Evolutionary conservation across 2,329 filamentous ascomycete species (phyloP).

Genomic region (Aspergillus neoniger): DNA sequence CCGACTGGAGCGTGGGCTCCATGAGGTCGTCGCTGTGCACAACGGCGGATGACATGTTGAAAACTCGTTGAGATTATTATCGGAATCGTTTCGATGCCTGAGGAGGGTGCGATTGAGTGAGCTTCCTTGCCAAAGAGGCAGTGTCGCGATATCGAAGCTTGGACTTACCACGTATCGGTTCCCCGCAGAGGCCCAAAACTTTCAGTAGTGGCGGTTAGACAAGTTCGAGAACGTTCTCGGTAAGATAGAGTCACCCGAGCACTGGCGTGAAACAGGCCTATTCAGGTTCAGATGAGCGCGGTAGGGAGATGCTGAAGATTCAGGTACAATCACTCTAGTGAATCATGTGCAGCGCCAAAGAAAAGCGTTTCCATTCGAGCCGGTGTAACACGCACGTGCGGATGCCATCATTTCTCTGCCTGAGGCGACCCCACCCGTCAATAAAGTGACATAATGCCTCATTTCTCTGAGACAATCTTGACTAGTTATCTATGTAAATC

Average conservation of each 20-base stretch:
- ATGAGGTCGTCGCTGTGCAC: slow-evolving; percentile 67
- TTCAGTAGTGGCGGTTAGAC: slow-evolving; percentile 12
- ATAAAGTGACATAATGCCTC: background rate
- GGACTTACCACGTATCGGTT: slow-evolving; percentile 12
- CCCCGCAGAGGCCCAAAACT: slow-evolving; percentile 16
- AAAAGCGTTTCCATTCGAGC: background rate
- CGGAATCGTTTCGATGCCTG: background rate
- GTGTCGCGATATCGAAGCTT: slow-evolving; percentile 6
- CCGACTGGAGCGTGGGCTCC: slow-evolving; percentile 89
- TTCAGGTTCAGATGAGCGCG: background rate
- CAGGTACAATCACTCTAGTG: background rate
- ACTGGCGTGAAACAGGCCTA: background rate
- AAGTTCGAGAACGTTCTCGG: slow-evolving; percentile 16
- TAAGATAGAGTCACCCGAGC: slow-evolving; percentile 9
- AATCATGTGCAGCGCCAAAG: background rate
- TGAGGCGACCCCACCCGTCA: slow-evolving; percentile 20
- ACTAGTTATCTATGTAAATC: too few species aligned
- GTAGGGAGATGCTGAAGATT: background rate
- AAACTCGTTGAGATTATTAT: slow-evolving; percentile 3
- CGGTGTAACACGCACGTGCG: slow-evolving; percentile 21
- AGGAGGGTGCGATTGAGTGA: background rate
- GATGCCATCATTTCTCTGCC: slow-evolving; percentile 17
- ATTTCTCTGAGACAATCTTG: background rate
- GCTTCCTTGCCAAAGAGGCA: background rate
- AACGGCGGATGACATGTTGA: slow-evolving; percentile 46